Evolutionary conservation across 202 grass and related monocot species (phyloP), one percentile per base, ranked within the genome.

Genomic region (Panicum virgatum): DNA sequence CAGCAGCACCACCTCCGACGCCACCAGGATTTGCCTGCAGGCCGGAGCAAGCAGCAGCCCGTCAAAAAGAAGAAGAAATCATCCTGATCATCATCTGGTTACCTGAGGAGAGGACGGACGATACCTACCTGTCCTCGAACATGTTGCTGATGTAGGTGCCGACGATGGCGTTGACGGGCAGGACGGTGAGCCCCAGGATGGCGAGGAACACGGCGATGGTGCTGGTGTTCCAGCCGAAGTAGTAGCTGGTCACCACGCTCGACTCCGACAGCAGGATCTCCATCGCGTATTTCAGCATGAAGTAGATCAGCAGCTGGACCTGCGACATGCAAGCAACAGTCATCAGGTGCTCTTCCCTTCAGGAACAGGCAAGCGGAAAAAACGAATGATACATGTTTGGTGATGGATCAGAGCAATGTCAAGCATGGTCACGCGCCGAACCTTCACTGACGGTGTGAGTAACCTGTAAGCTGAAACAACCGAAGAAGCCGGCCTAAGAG

Each of bases 271-370:
- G 84, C 51, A 93, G 82, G 54, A 90, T 87, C 70, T 93, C 90
- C 90, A 87, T 87, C 13, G 87, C 81, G 83, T 87, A 93, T 19
- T 90, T 93, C 6, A 93, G 90, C 90, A 87, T 90, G 84, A 93
- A 93, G 75, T 93, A 93, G 10, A 93, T 89, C 72, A 84, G 62
- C 12, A 82, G 62, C 84, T 84, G 76, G 30, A 90, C 90, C 72
- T 57, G 34, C 51, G 23, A 54, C 18, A 8, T 34, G 27, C 59
- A 34, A 8, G 1, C 7, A 32, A 62, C 29, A 32, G n/a, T n/a
- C n/a, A n/a, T n/a, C n/a, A n/a, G 5, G 6, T 9, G 12, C 6
- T 9, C 11, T 57, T 25, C 58, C 11, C 10, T 37, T 73, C 46
- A 36, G 16, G 7, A 72, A 14, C 26, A 48, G 25, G 23, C 43